These are phyloP conservation scores for Metschnikowia santaceciliae DNA, from an alignment of 805 yeast genomes.

Conservation along the genomic window DNA sequence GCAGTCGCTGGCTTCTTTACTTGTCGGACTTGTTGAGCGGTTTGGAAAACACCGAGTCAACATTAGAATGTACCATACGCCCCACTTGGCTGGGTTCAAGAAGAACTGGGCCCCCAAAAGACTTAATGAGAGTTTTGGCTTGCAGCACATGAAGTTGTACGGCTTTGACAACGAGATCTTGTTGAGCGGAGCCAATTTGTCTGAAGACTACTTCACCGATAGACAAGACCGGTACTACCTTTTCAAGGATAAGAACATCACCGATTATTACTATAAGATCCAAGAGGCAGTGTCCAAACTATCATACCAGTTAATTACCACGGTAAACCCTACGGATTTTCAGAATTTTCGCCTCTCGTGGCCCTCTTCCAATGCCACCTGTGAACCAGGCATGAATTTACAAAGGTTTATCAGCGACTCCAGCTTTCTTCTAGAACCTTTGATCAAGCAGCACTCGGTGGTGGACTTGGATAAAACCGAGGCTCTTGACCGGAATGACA, in stretches of 20 bases:
- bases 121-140: slow-evolving; percentile 85
- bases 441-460: slow-evolving; percentile 46
- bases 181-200: slow-evolving; percentile 86
- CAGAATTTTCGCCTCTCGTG: slow-evolving; percentile 60
- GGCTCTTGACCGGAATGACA: slow-evolving; percentile 27
- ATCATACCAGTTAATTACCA: slow-evolving; percentile 58
- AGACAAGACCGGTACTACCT: slow-evolving; percentile 90
- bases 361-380: slow-evolving; percentile 65
- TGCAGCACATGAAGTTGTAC: slow-evolving; percentile 96
- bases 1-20: slow-evolving; percentile 66
- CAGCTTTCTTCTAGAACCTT: slow-evolving; percentile 51
- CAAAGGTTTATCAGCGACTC: slow-evolving; percentile 53
- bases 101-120: slow-evolving; percentile 70
- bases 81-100: slow-evolving; percentile 67
- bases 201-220: slow-evolving; percentile 87
- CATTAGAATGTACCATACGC: slow-evolving; percentile 84
- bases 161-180: slow-evolving; percentile 91
- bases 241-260: slow-evolving; percentile 52
- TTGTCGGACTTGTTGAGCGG: slow-evolving; percentile 61
- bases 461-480: slow-evolving; percentile 29
- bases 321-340: slow-evolving; percentile 31
- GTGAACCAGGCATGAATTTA: slow-evolving; percentile 61
- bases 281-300: slow-evolving; percentile 65
- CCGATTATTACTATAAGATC: slow-evolving; percentile 72
- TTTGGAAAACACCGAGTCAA: slow-evolving; percentile 69